Percentiles rank a stretch among this genome's conserved stretches.
Evolutionary conservation across 1,284 basidiomycete genomes (phyloP).

Genomic region (Microbotryum silenes-acaulis): DNA sequence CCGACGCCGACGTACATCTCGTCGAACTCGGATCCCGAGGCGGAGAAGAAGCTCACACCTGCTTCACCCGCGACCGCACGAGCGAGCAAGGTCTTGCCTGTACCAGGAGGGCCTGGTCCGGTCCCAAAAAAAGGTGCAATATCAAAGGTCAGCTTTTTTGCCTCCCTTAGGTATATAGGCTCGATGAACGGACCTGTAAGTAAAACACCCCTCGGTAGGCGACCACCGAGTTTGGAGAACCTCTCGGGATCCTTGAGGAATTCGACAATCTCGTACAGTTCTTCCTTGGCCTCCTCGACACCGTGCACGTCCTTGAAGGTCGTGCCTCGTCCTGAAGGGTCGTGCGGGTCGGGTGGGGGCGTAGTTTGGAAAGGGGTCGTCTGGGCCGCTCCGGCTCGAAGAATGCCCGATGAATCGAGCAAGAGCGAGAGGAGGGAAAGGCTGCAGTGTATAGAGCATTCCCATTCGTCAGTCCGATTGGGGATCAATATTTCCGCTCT

Average conservation of each 20-base stretch:
- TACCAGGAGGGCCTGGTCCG: conserved; percentile 50
- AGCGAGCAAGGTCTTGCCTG: conserved; percentile 94
- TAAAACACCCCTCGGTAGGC: conserved; percentile 82
- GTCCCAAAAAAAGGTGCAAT: too few relatives aligned
- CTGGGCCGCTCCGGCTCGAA: conserved; percentile 68
- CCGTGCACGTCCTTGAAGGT: conserved; percentile 90
- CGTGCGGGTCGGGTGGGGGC: conserved; percentile 60
- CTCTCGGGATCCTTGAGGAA: conserved; percentile 83
- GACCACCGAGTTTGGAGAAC: conserved; percentile 81
- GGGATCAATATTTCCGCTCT: background rate
- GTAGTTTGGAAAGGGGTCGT: conserved; percentile 67
- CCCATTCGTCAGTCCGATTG: conserved; percentile 3
- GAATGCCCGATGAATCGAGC: conserved; percentile 81
- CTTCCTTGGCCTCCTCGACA: conserved; percentile 86
- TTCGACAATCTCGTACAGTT: conserved; percentile 84
- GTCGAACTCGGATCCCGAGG: conserved; percentile 81
- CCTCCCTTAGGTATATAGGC: background rate
- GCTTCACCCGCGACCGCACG: conserved; percentile 95
- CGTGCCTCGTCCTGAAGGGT: conserved; percentile 25
- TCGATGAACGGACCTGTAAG: conserved; percentile 66
- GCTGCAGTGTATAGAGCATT: conserved; percentile 44
- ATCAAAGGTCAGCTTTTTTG: too few relatives aligned
- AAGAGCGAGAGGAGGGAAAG: conserved; percentile 77
- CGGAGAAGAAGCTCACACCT: conserved; percentile 76
- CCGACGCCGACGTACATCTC: conserved; percentile 94